Evolutionary conservation across 2,329 filamentous ascomycete genomes (phyloP).

Genomic region (Lachnellula cervina): DNA sequence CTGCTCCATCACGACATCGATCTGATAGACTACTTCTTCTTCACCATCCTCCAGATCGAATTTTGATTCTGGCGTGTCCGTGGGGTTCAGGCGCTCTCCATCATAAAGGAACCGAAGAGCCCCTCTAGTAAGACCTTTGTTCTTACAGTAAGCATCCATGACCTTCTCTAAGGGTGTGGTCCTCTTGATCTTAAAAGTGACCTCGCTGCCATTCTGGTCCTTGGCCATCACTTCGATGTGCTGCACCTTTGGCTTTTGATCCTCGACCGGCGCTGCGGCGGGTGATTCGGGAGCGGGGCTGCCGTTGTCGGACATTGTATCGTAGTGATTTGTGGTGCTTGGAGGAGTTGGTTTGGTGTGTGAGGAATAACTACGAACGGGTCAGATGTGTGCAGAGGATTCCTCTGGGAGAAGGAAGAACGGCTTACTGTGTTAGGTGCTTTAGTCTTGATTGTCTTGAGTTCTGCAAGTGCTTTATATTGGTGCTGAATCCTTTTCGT

Average conservation of each 20-base stretch:
- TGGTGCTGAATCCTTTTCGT: no score
- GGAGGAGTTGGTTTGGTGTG: neutral
- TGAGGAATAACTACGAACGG: neutral
- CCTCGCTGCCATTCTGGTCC: slow-evolving; percentile 1
- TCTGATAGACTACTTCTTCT: no score
- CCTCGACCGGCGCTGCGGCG: neutral
- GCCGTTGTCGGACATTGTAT: neutral
- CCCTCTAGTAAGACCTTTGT: neutral
- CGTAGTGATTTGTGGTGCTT: neutral
- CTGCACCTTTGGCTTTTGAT: neutral
- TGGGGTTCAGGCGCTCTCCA: slow-evolving; percentile 1
- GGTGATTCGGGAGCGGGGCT: neutral
- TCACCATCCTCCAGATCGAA: slow-evolving; percentile 7
- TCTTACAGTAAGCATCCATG: slow-evolving; percentile 8
- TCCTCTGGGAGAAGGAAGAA: no score
- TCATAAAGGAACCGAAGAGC: slow-evolving; percentile 8
- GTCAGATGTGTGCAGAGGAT: no score
- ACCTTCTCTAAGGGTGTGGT: slow-evolving; percentile 3
- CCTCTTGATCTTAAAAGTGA: slow-evolving; percentile 8
- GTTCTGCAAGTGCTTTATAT: no score
- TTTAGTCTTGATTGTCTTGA: no score
- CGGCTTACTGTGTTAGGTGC: no score
- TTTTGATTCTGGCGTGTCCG: slow-evolving; percentile 1
- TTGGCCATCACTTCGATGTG: slow-evolving; percentile 5
- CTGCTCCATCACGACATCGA: no score